These are phyloP conservation scores for Cudoniella acicularis DNA, from an alignment of 495 filamentous ascomycete species.

Conservation along the genomic window DNA sequence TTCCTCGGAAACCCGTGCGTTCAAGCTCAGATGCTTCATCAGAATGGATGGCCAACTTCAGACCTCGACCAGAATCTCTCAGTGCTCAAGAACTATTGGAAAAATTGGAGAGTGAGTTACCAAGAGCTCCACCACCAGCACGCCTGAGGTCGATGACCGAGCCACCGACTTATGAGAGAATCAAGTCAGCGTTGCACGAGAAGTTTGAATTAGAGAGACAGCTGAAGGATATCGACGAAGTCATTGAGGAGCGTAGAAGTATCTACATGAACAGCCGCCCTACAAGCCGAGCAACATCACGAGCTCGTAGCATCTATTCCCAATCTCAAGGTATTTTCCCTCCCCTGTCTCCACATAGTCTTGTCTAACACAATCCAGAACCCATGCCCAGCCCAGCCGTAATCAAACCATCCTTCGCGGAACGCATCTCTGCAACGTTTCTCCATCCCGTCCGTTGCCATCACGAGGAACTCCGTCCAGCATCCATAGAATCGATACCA, in stretches of 20 bases:
- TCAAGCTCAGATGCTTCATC: constrained; percentile 19
- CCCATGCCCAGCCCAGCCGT: constrained; percentile 20
- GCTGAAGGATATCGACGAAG: constrained; percentile 43
- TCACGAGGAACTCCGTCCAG: neutral
- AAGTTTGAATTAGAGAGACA: constrained; percentile 43
- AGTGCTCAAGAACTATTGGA: constrained; percentile 18
- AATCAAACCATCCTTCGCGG: constrained; percentile 15
- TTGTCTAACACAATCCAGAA: constrained; percentile 16
- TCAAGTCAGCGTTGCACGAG: constrained; percentile 49
- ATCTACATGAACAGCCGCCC: constrained; percentile 44
- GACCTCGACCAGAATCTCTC: constrained; percentile 17
- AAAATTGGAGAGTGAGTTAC: constrained; percentile 16
- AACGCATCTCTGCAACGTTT: neutral
- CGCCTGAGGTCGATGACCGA: constrained; percentile 21
- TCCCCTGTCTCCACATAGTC: neutral
- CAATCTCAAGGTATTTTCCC: constrained; percentile 19
- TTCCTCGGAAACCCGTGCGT: constrained; percentile 39
- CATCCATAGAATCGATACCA: constrained; percentile 12
- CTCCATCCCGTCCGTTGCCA: constrained; percentile 2
- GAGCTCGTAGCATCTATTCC: constrained; percentile 16
- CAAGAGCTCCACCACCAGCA: constrained; percentile 19
- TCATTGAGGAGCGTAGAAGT: constrained; percentile 47
- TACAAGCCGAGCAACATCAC: constrained; percentile 20
- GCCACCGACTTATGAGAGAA: constrained; percentile 35
- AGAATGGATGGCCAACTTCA: constrained; percentile 19